A percentile compares a stretch with the other conserved stretches of the same genome.
phyloP scores from a whole-genome alignment of 2,329 filamentous ascomycete species.

The Helotiales sp. region DNA sequence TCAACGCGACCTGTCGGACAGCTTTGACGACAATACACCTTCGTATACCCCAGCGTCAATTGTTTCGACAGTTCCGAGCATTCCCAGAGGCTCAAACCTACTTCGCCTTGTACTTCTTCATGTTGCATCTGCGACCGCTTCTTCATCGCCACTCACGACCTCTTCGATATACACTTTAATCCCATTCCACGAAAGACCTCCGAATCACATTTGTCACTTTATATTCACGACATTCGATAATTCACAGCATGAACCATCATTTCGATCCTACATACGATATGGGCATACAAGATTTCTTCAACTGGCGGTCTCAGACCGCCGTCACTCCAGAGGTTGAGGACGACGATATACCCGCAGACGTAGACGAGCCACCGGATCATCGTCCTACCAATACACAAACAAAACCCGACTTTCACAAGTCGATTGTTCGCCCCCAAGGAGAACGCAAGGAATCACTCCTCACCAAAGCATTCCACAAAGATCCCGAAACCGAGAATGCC shows the following conservation, averaged over 20 bases:
- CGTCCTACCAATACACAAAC: conserved; percentile 11
- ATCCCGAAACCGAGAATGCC: conserved; percentile 56
- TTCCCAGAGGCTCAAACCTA: conserved; percentile 4
- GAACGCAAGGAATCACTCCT: conserved; percentile 77
- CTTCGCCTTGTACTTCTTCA: conserved; percentile 3
- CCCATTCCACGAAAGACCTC: background rate
- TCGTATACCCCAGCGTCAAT: conserved; percentile 6
- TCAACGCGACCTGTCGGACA: conserved; percentile 17
- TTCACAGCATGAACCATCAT: conserved; percentile 16
- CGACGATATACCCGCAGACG: conserved; percentile 71
- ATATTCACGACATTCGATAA: conserved; percentile 8
- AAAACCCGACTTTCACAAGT: conserved; percentile 34
- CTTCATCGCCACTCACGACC: conserved; percentile 14
- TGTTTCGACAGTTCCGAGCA: conserved; percentile 7
- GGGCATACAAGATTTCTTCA: conserved; percentile 41
- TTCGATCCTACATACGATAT: conserved; percentile 23
- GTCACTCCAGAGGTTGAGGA: conserved; percentile 41
- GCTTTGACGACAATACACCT: conserved; percentile 13
- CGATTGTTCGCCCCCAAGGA: conserved; percentile 44
- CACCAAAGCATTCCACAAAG: conserved; percentile 76
- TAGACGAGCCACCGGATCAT: conserved; percentile 83
- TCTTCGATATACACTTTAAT: conserved; percentile 12
- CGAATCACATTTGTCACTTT: background rate
- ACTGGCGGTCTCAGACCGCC: conserved; percentile 46
- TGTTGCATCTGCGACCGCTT: conserved; percentile 13